A percentile compares a stretch with the other conserved stretches of the same genome.
Conservation (phyloP, 2,329 filamentous ascomycete species). For the Ophiosphaerella narmari region DNA sequence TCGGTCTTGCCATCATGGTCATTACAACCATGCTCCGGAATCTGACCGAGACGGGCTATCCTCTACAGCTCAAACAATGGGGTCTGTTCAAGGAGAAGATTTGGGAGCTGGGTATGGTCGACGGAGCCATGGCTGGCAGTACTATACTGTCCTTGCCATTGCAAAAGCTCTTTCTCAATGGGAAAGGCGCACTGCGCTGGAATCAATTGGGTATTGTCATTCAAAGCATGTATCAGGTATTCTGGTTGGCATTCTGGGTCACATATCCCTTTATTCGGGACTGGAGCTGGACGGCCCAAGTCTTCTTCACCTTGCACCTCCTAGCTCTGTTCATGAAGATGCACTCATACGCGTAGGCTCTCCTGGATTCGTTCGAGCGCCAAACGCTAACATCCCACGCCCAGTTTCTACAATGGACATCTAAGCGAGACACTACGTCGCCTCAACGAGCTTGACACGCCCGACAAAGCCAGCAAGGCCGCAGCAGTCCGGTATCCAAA, state of each 20-base stretch:
- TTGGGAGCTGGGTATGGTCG: slow-evolving; percentile 81
- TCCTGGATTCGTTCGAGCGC: background rate
- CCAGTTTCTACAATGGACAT: slow-evolving; percentile 89
- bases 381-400: background rate
- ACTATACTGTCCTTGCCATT: slow-evolving; percentile 75
- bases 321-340: slow-evolving; percentile 97
- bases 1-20: slow-evolving; percentile 94
- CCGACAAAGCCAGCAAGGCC: slow-evolving; percentile 68
- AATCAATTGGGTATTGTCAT: slow-evolving; percentile 74
- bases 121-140: slow-evolving; percentile 80
- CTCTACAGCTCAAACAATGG: slow-evolving; percentile 86
- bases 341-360: slow-evolving; percentile 78
- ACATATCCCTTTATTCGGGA: slow-evolving; percentile 79
- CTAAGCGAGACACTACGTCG: slow-evolving; percentile 84
- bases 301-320: slow-evolving; percentile 89
- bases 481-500: slow-evolving; percentile 76
- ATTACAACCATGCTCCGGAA: slow-evolving; percentile 93
- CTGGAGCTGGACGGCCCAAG: slow-evolving; percentile 97
- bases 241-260: slow-evolving; percentile 84
- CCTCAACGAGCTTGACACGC: slow-evolving; percentile 77
- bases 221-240: slow-evolving; percentile 79
- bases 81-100: slow-evolving; percentile 84
- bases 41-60: slow-evolving; percentile 89
- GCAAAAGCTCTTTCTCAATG: slow-evolving; percentile 68
- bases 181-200: slow-evolving; percentile 69